Evolutionary conservation across 164 flowering plant species (phyloP).

Genomic region (Magnolia changhungtana): DNA sequence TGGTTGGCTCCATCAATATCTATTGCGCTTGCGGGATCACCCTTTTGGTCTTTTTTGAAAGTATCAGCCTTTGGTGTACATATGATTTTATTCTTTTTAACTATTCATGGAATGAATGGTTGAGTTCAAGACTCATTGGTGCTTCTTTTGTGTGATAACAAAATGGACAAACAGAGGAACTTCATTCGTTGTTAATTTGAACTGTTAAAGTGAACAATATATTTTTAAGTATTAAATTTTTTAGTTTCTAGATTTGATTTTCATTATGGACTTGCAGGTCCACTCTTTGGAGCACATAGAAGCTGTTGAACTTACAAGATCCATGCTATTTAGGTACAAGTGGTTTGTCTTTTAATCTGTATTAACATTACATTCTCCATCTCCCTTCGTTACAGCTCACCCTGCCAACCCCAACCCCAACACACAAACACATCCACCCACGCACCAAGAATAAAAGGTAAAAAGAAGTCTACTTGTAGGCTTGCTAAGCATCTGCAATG

Average conservation of each 20-base stretch:
- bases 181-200: constrained; percentile 3
- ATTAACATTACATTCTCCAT: not conserved
- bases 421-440: too few relatives aligned
- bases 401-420: too few relatives aligned
- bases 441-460: too few relatives aligned
- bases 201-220: not conserved
- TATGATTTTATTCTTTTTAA: too few relatives aligned
- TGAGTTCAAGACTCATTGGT: not conserved
- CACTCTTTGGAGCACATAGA: constrained; percentile 77
- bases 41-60: too few relatives aligned
- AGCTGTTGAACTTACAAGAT: constrained; percentile 65
- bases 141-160: not conserved
- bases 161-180: not conserved
- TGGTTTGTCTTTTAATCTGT: not conserved
- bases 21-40: too few relatives aligned
- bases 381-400: not conserved
- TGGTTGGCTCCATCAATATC: too few relatives aligned
- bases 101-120: not conserved
- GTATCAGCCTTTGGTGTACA: too few relatives aligned
- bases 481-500: too few relatives aligned
- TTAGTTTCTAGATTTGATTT: not conserved
- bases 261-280: constrained; percentile 40
- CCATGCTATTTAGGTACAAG: constrained; percentile 54
- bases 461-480: too few relatives aligned
- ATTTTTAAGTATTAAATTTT: not conserved